Evolutionary conservation across 129 eudicot genomes (phyloP).

Genomic region (Flaveria robusta): DNA sequence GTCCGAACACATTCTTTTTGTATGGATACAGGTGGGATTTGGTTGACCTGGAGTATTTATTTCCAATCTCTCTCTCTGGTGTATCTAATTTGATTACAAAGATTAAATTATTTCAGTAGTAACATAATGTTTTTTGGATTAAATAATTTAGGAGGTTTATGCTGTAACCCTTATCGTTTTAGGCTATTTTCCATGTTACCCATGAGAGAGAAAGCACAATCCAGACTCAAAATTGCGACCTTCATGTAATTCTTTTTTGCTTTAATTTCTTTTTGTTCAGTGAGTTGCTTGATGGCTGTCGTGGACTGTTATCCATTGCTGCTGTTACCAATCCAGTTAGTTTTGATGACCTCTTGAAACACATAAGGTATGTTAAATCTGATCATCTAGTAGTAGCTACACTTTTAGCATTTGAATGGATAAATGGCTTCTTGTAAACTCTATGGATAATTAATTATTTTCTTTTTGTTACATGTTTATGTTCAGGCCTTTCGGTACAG

Average conservation of each 20-base stretch:
- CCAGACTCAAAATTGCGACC: neutral
- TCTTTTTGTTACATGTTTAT: conserved; percentile 26
- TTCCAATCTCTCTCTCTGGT: neutral
- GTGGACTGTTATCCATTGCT: conserved; percentile 80
- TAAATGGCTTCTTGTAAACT: neutral
- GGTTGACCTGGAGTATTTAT: neutral
- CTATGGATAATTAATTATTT: conserved; percentile 11
- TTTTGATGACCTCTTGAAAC: conserved; percentile 83
- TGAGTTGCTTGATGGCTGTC: conserved; percentile 98
- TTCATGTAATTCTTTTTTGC: conserved; percentile 7
- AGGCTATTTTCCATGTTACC: neutral
- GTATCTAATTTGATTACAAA: neutral
- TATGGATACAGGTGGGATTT: neutral
- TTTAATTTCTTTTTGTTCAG: conserved; percentile 46
- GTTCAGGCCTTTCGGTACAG: conserved; percentile 92
- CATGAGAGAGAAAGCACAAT: neutral
- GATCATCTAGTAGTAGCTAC: neutral
- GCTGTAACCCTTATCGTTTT: neutral
- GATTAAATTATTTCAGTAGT: neutral
- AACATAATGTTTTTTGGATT: neutral
- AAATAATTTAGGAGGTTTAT: neutral
- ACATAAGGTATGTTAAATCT: conserved; percentile 53
- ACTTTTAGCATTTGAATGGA: conserved; percentile 17
- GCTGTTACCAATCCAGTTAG: conserved; percentile 69
- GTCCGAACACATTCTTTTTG: neutral